Base-by-base conservation (phyloP, 768 basidiomycete species). In the Russula sp. region DNA sequence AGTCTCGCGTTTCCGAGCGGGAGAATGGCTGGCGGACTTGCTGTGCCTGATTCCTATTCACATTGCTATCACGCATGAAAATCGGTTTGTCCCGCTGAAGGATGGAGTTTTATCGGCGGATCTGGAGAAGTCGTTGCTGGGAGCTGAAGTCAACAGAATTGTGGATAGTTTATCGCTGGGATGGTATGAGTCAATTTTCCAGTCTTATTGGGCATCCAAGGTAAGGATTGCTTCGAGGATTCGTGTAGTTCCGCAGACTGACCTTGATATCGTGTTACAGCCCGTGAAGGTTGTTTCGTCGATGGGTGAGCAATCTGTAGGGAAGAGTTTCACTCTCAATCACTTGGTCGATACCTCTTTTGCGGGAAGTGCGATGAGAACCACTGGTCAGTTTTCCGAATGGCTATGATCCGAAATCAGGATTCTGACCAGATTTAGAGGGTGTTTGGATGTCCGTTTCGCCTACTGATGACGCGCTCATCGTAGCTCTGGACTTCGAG, bases 381-480 rank as follows among this genome's bases (percentile, higher is more conserved):
- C 83, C 11, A 85, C 82, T 38, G 78, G 75, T 74, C 7, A 10
- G 52, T 45, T 49, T 50, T 47, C 29, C 9, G 36, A 22, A 13
- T 20, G 20, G 13, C 38, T 14, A 10, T 18, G 0, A 46, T 46
- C 5, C 54, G n/a, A 18, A 38, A 43, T 11, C 36, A 50, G 6
- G 7, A 35, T 14, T 46, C n/a, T 56, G 25, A 41, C 39, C 14
- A 36, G 7, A 20, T 66, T 35, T 66, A 68, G 82, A 84, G 73
- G 84, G 84, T 3, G 82, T 85, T 1, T 85, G 84, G 84, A 81
- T 85, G 78, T 85, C 84, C 0, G 82, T 83, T 11, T 83, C 85
- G 1, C 85, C 85, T 0, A 84, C 83, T 0, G 73, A 78, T 53
- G 79, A 83, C 22, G 71, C 72, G 0, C 68, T 86, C 16, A 73